These are phyloP conservation scores for Yamadazyma sp. DNA, from an alignment of 1,139 yeast species.

Conservation along the genomic window DNA sequence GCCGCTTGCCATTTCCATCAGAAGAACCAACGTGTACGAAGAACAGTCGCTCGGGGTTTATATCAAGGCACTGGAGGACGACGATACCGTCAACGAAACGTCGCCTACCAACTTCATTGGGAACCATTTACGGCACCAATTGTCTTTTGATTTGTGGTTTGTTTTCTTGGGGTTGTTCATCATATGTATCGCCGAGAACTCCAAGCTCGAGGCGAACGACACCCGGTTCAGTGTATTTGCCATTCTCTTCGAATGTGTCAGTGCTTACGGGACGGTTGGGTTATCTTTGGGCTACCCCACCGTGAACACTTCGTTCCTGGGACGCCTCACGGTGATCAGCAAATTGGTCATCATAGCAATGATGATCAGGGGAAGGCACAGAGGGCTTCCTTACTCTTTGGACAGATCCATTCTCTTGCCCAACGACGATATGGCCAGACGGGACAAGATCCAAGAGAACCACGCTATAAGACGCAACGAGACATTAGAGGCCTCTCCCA, in stretches of 20 bases:
- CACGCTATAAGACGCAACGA: constrained; percentile 45
- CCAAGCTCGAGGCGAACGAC: constrained; percentile 47
- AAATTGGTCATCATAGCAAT: constrained; percentile 84
- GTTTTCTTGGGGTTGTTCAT: constrained; percentile 82
- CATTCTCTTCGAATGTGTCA: constrained; percentile 80
- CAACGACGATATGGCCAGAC: constrained; percentile 60
- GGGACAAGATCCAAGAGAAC: constrained; percentile 67
- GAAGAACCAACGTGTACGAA: constrained; percentile 96
- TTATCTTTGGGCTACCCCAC: constrained; percentile 79
- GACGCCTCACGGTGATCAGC: constrained; percentile 68
- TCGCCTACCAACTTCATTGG: constrained; percentile 68
- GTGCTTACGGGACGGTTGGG: constrained; percentile 97
- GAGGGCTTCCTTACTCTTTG: constrained; percentile 91
- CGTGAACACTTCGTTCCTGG: constrained; percentile 67
- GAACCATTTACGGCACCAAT: constrained; percentile 85
- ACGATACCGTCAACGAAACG: constrained; percentile 30
- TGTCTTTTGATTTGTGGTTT: constrained; percentile 95
- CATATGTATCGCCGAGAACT: constrained; percentile 82
- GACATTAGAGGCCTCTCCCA: constrained; percentile 29
- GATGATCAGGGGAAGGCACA: constrained; percentile 93
- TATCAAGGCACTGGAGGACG: constrained; percentile 36
- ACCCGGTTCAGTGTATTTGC: constrained; percentile 66
- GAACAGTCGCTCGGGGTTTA: constrained; percentile 93
- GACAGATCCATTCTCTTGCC: constrained; percentile 95
- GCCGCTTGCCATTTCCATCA: constrained; percentile 92